Percentiles rank a stretch among this genome's conserved stretches.
Conservation (phyloP, 495 filamentous ascomycete genomes). For the Parathielavia appendiculata region DNA sequence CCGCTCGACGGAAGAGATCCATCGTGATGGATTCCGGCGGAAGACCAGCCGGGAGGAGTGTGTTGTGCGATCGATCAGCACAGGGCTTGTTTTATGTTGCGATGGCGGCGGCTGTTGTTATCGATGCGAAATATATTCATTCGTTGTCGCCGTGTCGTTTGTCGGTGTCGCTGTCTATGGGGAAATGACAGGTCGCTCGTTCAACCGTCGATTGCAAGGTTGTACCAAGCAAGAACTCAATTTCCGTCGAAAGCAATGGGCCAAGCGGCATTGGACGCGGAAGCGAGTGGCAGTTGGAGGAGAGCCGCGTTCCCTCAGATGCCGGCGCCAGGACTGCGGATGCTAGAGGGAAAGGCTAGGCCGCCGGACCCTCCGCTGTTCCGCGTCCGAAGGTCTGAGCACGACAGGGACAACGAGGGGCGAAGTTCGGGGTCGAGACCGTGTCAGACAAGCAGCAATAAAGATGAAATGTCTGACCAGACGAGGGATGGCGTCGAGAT, state of each 20-base stretch:
- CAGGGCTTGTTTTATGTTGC: neutral
- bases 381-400: neutral
- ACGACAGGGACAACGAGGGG: neutral
- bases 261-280: neutral
- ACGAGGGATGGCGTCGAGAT: neutral
- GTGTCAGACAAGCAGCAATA: neutral
- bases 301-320: neutral
- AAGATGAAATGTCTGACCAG: neutral
- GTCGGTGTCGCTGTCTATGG: neutral
- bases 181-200: constrained; percentile 9
- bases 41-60: constrained; percentile 8
- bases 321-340: neutral
- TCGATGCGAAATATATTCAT: neutral
- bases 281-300: constrained; percentile 8
- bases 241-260: neutral
- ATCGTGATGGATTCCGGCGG: constrained; percentile 37
- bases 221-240: neutral
- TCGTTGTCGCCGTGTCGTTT: constrained; percentile 10
- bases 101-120: neutral
- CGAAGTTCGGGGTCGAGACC: neutral
- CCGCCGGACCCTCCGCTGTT: neutral
- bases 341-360: neutral
- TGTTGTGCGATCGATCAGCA: constrained; percentile 4
- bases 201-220: constrained; percentile 2
- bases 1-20: constrained; percentile 52